Percentiles rank a stretch among this genome's conserved stretches.
Conservation (phyloP, 192 early-diverging fungal genomes). For the Gryganskiella cystojenkinii region DNA sequence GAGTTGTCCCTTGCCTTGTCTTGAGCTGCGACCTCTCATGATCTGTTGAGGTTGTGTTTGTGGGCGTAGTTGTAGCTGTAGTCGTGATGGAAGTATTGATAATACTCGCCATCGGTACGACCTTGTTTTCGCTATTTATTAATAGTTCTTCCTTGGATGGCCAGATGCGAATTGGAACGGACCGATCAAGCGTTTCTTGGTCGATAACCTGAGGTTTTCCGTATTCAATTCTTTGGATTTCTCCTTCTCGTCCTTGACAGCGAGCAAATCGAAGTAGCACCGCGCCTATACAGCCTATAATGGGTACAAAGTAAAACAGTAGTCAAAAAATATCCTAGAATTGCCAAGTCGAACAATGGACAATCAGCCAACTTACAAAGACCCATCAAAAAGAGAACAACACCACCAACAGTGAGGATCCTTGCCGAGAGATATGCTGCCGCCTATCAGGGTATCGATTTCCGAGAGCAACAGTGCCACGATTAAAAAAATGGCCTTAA, state of each 20-base stretch:
- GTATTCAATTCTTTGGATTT: slow-evolving; percentile 3
- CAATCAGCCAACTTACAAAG: slow-evolving; percentile 3
- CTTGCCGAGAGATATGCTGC: slow-evolving; percentile 16
- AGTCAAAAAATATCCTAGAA: background rate
- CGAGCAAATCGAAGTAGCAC: slow-evolving; percentile 14
- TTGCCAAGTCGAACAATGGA: background rate
- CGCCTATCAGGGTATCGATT: background rate
- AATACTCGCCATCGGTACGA: background rate
- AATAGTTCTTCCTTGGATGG: slow-evolving; percentile 14
- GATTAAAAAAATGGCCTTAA: no score
- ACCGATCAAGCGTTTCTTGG: slow-evolving; percentile 8
- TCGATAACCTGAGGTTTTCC: slow-evolving; percentile 2
- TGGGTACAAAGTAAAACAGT: background rate
- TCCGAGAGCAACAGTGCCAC: background rate
- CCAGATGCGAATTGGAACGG: slow-evolving; percentile 15
- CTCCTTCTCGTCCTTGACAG: background rate
- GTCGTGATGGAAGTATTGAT: background rate
- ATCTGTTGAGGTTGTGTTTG: no score
- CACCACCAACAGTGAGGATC: slow-evolving; percentile 16
- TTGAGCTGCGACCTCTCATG: no score
- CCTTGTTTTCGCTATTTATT: background rate
- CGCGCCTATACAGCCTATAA: slow-evolving; percentile 14
- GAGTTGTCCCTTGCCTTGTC: no score
- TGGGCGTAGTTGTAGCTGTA: background rate
- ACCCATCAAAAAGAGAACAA: slow-evolving; percentile 9